These are phyloP conservation scores for Elaeagnus macrophylla DNA, from an alignment of 306 rosid species.

Conservation along the genomic window DNA sequence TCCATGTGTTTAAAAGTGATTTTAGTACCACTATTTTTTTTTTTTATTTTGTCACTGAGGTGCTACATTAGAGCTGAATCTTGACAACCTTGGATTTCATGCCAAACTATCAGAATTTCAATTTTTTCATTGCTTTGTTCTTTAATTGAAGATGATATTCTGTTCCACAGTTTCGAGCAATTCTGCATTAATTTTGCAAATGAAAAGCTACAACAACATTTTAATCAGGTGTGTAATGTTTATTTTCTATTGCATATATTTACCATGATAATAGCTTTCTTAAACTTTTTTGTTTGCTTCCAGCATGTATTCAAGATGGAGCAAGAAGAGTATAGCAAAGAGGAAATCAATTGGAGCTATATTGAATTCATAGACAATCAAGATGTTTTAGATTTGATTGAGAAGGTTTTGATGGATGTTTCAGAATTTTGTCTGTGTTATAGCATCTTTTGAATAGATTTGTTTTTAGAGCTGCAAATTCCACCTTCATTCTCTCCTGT, in stretches of 20 bases:
- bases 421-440: background rate
- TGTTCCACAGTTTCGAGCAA: conserved; percentile 82
- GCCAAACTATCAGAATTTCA: background rate
- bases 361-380: conserved; percentile 97
- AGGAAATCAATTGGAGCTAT: conserved; percentile 97
- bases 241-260: background rate
- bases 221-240: conserved; percentile 67
- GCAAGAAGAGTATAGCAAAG: conserved; percentile 93
- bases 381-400: conserved; percentile 95
- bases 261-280: background rate
- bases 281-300: conserved; percentile 17
- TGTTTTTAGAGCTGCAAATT: background rate
- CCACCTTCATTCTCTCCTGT: background rate
- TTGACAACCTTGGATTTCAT: too few species aligned
- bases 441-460: background rate
- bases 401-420: conserved; percentile 50
- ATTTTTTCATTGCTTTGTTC: conserved; percentile 1
- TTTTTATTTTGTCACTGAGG: too few species aligned
- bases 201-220: conserved; percentile 98
- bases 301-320: conserved; percentile 99
- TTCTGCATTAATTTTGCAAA: conserved; percentile 98
- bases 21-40: too few species aligned
- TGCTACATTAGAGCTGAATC: too few species aligned
- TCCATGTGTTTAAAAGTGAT: too few species aligned
- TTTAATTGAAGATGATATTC: conserved; percentile 16